These are phyloP conservation scores for Fusarium dlaminii DNA, from an alignment of 2,329 filamentous ascomycete species.

Conservation along the genomic window DNA sequence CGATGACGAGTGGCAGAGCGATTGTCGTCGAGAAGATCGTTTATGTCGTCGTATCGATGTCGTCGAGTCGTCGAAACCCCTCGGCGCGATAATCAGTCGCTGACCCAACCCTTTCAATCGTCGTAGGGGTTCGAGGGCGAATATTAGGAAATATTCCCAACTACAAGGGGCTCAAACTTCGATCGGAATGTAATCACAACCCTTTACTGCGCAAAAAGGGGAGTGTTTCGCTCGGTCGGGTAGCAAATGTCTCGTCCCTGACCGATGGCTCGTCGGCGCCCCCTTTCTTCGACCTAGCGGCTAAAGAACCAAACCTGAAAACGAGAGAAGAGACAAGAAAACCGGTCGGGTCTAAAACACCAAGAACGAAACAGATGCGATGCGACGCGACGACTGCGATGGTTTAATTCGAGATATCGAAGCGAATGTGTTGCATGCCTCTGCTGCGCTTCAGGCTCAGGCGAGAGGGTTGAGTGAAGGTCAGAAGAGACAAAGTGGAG, in stretches of 20 bases:
- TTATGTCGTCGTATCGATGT: constrained; percentile 5
- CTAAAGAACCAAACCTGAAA: not conserved
- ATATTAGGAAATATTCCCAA: not conserved
- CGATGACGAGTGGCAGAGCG: not conserved
- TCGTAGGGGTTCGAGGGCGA: constrained; percentile 15
- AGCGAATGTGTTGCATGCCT: constrained; percentile 34
- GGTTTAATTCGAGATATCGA: constrained; percentile 13
- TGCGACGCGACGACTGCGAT: not conserved
- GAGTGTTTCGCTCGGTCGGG: not conserved
- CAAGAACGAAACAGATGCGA: not conserved
- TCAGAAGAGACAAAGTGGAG: constrained; percentile 27
- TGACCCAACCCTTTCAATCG: constrained; percentile 5
- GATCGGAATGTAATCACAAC: constrained; percentile 32
- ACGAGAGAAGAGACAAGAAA: constrained; percentile 1
- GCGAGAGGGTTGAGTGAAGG: constrained; percentile 10
- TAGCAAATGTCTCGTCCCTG: constrained; percentile 33
- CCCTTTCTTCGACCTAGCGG: constrained; percentile 30
- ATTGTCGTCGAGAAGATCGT: constrained; percentile 1
- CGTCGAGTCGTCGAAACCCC: constrained; percentile 15
- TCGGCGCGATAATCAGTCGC: not conserved
- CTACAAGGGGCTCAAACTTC: not conserved
- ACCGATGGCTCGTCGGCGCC: constrained; percentile 15
- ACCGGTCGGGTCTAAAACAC: not conserved
- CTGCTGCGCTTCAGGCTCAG: constrained; percentile 22
- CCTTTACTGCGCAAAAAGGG: constrained; percentile 17